Evolutionary conservation across 306 rosid species (phyloP).

Genomic region (Sesbania bispinosa): DNA sequence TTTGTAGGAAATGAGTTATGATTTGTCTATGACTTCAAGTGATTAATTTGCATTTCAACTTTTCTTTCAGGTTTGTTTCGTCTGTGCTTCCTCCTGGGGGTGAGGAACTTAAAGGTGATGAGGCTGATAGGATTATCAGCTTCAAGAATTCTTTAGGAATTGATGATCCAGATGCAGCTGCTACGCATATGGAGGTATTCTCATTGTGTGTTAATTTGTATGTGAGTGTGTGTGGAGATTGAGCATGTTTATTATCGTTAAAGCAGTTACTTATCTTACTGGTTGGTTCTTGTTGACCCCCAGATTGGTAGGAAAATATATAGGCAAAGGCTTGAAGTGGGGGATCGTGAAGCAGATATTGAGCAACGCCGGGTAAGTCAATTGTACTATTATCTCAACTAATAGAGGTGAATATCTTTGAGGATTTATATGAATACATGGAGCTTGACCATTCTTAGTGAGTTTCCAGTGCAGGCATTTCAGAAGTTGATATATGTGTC

Average conservation of each 20-base stretch:
- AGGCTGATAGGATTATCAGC: constrained; percentile 59
- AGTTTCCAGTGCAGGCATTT: constrained; percentile 98
- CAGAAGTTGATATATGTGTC: constrained; percentile 97
- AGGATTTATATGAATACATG: constrained; percentile 25
- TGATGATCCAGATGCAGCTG: constrained; percentile 96
- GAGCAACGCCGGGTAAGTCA: constrained; percentile 92
- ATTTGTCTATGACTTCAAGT: constrained; percentile 11
- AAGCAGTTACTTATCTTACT: no score
- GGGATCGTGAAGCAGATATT: constrained; percentile 72
- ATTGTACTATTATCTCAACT: constrained; percentile 3
- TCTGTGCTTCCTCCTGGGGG: constrained; percentile 80
- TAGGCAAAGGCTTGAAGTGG: constrained; percentile 95
- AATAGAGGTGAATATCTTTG: background rate
- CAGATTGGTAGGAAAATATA: constrained; percentile 86
- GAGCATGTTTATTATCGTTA: no score
- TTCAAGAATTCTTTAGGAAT: constrained; percentile 84
- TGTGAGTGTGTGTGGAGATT: background rate
- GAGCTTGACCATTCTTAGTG: constrained; percentile 81
- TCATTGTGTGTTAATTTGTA: no score
- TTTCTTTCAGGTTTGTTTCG: constrained; percentile 58
- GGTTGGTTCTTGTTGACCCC: constrained; percentile 29
- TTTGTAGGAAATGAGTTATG: constrained; percentile 10
- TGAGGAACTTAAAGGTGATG: constrained; percentile 85
- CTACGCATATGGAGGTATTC: constrained; percentile 99
- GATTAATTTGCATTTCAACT: background rate